Evolutionary conservation across 768 basidiomycete genomes (phyloP), one percentile per base, ranked within the genome.

Genomic region (Ramaria sp.): DNA sequence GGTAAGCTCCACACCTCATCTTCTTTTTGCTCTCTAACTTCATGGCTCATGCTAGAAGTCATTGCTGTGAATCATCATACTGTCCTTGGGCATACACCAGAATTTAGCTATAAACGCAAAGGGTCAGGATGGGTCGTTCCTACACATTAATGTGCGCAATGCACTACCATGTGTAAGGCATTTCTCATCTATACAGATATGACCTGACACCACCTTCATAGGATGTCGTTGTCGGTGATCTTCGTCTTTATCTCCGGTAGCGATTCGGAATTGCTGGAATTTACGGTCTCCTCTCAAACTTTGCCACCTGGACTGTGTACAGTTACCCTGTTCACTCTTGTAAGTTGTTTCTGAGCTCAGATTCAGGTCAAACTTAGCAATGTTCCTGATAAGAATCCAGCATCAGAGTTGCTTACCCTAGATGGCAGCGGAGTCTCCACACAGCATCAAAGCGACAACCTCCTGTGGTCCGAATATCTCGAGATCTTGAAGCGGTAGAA

Each of bases 101-200:
- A 63, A 69, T 10, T 63, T 71, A 48, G 83, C 83, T 0, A 69
- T 62, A 39, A 63, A 77, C 22, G 77, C 78, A 2, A 76, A 77
- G n/a, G 73, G 71, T 2, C 74, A 79, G 58, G 91, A 94, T 64
- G 82, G 83, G 1, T 80, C 74, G 34, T 77, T 69, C 58, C 62
- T 94, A 15, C 69, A 78, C 51, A 74, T 85, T 16, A 70, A 71
- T 1, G 67, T 94, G 27, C 69, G 67, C 30, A 97, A 91, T 62
- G 67, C 68, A 37, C 65, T 95, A 22, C 83, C 88, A 30, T 88
- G 88, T 60, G 93, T 94, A 65, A 66, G 85, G 70, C 22, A 9
- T 47, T 22, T 24, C 41, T n/a, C 18, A 27, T 37, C 34, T 34
- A 22, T 37, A 34, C 39, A 34, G 41, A 41, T 51, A 45, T 49